Conservation (phyloP, 2,329 filamentous ascomycete species). For the Ophiostoma quercus region DNA sequence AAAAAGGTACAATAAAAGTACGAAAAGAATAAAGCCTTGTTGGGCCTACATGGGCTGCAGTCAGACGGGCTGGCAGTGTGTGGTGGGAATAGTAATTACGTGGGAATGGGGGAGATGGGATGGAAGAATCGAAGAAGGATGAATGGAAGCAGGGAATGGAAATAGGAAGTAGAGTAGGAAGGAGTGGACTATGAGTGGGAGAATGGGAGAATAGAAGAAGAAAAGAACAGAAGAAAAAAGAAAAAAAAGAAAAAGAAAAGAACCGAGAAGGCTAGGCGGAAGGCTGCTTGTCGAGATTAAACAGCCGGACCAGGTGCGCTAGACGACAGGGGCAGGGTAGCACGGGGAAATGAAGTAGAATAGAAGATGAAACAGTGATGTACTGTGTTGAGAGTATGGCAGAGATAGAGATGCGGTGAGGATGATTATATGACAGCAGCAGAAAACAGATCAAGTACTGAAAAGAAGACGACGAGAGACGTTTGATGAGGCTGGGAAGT, state of each 20-base stretch:
- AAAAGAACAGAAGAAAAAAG: conserved; percentile 17
- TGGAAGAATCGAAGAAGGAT: not conserved
- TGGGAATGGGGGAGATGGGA: not conserved
- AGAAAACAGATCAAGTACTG: no score
- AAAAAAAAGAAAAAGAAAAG: conserved; percentile 13
- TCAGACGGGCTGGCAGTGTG: not conserved
- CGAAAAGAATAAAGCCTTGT: not conserved
- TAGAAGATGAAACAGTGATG: not conserved
- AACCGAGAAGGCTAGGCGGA: conserved; percentile 16
- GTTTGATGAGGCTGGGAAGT: conserved; percentile 5
- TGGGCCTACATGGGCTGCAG: not conserved
- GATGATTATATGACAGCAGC: not conserved
- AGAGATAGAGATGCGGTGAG: not conserved
- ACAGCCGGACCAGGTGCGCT: not conserved
- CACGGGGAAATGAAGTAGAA: not conserved
- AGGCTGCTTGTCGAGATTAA: not conserved
- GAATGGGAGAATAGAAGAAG: conserved; percentile 1
- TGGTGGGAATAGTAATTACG: not conserved
- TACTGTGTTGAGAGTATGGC: not conserved
- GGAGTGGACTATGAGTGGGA: not conserved
- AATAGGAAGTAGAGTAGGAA: not conserved
- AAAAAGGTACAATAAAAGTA: not conserved
- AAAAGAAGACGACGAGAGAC: not conserved
- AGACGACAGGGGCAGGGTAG: conserved; percentile 4
- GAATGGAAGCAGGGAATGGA: not conserved